Evolutionary conservation across 2,329 filamentous ascomycete species (phyloP), one percentile per base, ranked within the genome.

Genomic region (Raffaelea ambrosiae): DNA sequence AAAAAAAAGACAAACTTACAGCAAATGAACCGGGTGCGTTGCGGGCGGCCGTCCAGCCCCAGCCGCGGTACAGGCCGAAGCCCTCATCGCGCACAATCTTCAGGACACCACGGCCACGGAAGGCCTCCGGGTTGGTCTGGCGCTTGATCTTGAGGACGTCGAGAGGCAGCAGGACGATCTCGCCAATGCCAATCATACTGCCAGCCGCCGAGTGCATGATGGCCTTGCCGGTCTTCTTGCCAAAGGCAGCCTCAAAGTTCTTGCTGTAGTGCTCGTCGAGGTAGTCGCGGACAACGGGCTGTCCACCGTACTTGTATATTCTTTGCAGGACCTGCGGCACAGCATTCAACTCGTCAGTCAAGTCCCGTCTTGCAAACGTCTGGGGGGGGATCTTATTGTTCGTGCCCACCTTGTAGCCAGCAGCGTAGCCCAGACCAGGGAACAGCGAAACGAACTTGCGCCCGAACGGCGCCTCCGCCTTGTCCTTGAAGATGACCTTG

Each of bases 101-200:
- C 63, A 97, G 72, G 51, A 98, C 76, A 53, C 93, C 93, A 60
- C 93, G 86, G 58, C 91, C 91, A 57, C 89, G 82, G 82, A 98
- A 98, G 33, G 93, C 90, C 63, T 97, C 93, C 38, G 93, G 93
- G 76, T 98, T 98, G 57, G 93, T 98, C 74, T 98, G 93, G 61
- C 93, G 84, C 80, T 98, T 98, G 74, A 98, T 98, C 80, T 98
- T 98, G 54, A 98, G 79, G 36, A 98, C 91, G 59, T 98, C 93
- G 52, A 98, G 81, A 39, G 93, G 93, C 38, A 98, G 79, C 26
- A 98, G 80, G 50, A 98, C 80, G 55, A 98, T 95, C 73, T 98
- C 93, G 63, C 93, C 93, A 59, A 98, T 95, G 60, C 93, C 93
- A 62, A 98, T 94, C 61, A 98, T 64, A 71, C 87, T 91, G 73